Conservation (phyloP, 352 stramenopile species). For the Blastocystis sp. region DNA sequence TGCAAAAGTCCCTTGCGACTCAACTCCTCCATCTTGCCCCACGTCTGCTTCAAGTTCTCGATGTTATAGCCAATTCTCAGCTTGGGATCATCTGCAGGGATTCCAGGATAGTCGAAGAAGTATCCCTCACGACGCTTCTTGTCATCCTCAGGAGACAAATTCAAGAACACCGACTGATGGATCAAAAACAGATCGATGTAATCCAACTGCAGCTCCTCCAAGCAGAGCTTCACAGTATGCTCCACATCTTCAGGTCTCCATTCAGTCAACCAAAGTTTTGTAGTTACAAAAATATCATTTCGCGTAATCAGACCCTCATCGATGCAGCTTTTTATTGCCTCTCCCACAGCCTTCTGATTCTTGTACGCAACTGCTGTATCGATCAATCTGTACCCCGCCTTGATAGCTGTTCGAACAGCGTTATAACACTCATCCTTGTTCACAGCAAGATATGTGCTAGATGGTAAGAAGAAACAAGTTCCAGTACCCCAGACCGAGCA, state of each 20-base stretch:
- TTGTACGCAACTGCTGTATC: slow-evolving; percentile 75
- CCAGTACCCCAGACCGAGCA: slow-evolving; percentile 11
- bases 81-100: neutral
- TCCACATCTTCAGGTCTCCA: slow-evolving; percentile 66
- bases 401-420: slow-evolving; percentile 58
- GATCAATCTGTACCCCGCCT: slow-evolving; percentile 71
- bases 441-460: neutral
- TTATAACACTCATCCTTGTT: slow-evolving; percentile 4
- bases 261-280: slow-evolving; percentile 65
- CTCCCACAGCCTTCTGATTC: slow-evolving; percentile 72
- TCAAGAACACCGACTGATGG: slow-evolving; percentile 63
- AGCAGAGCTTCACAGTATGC: slow-evolving; percentile 50
- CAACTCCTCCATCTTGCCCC: slow-evolving; percentile 73
- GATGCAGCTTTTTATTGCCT: slow-evolving; percentile 71
- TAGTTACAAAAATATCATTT: slow-evolving; percentile 66
- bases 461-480: neutral
- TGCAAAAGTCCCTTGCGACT: slow-evolving; percentile 55
- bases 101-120: neutral
- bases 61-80: neutral
- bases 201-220: slow-evolving; percentile 66
- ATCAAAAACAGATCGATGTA: slow-evolving; percentile 70
- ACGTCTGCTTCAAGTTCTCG: slow-evolving; percentile 66
- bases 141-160: slow-evolving; percentile 31
- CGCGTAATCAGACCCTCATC: slow-evolving; percentile 64
- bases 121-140: slow-evolving; percentile 35